Percentiles rank a stretch among this genome's conserved stretches.
Evolutionary conservation across 192 early-diverging fungal species (phyloP).

Genomic region (Phlyctochytrium planicorne): DNA sequence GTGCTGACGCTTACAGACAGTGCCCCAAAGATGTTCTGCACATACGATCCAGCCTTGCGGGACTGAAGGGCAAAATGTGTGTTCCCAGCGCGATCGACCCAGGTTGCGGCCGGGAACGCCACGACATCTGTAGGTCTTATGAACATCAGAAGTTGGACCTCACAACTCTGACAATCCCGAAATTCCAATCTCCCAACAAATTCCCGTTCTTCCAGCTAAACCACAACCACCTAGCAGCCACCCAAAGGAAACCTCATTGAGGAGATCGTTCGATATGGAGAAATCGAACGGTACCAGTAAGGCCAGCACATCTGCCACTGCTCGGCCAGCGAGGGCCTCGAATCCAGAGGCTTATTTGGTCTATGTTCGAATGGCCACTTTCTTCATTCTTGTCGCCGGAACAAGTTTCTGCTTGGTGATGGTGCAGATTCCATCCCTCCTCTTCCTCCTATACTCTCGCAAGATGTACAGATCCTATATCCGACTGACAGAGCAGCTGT

Average conservation of each 20-base stretch:
- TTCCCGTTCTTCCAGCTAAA: too few species aligned
- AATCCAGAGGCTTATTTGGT: not conserved
- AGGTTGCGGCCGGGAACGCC: constrained; percentile 26
- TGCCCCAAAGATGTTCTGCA: constrained; percentile 14
- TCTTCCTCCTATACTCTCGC: constrained; percentile 26
- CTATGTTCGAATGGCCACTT: constrained; percentile 26
- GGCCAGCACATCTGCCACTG: not conserved
- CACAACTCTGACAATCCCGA: too few species aligned
- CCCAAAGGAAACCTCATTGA: too few species aligned
- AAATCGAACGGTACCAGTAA: not conserved
- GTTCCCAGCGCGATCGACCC: constrained; percentile 53
- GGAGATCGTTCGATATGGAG: too few species aligned
- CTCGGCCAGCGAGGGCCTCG: not conserved
- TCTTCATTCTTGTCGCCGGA: constrained; percentile 31
- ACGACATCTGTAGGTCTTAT: constrained; percentile 47
- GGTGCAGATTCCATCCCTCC: constrained; percentile 25
- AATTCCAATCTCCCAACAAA: too few species aligned
- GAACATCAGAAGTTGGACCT: constrained; percentile 50
- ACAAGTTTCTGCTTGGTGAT: constrained; percentile 21
- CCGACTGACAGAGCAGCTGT: constrained; percentile 29
- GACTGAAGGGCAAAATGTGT: constrained; percentile 54
- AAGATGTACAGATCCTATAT: constrained; percentile 36
- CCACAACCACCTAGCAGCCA: too few species aligned
- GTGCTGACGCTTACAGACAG: not conserved
- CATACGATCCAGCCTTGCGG: constrained; percentile 24